Evolutionary conservation across 176 grass and related monocot genomes (phyloP), one percentile per base, ranked within the genome.

Genomic region (Puccinellia tenuiflora): DNA sequence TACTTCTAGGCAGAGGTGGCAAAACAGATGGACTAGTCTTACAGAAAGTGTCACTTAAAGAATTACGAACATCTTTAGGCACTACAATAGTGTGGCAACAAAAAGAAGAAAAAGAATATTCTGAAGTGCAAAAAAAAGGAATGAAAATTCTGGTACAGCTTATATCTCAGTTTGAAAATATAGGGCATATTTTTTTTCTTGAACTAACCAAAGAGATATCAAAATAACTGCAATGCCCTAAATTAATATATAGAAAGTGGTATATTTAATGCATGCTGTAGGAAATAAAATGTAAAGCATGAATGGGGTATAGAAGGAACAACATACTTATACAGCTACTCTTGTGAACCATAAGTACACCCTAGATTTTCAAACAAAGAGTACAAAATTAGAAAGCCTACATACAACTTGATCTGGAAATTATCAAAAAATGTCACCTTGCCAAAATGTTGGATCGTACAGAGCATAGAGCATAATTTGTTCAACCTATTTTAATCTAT

Each of bases 11-110:
- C 61, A 67, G 56, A 39, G 29, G 29, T 37, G 64, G 42, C 9
- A 33, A 56, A 69, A 82, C 54, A 77, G 11, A 74, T 83, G 74
- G 50, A 82, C 13, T 77, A 70, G 10, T 7, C 8, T 88, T 55
- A 46, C 67, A 57, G 30, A 59, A 79, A 17, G 14, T n/a, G 16
- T 50, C 29, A 76, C 9, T 87, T 84, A 5, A 35, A 39, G 30
- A 80, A 80, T 68, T 15, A 37, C 47, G 39, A 43, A 79, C 14
- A 64, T 46, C 55, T 21, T 46, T 79, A 20, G 39, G 14, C 26
- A 56, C 24, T 51, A 62, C 2, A 28, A 63, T 46, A 60, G 25
- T 43, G 17, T 64, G 8, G 42, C 25, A 64, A 59, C 18, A 63
- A 28, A 68, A 38, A 18, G 6, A 8, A 12, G 46, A 68, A 55